Evolutionary conservation across 805 yeast genomes (phyloP), one percentile per base, ranked within the genome.

Genomic region (Cyberlindnera samutprakarnensis): DNA sequence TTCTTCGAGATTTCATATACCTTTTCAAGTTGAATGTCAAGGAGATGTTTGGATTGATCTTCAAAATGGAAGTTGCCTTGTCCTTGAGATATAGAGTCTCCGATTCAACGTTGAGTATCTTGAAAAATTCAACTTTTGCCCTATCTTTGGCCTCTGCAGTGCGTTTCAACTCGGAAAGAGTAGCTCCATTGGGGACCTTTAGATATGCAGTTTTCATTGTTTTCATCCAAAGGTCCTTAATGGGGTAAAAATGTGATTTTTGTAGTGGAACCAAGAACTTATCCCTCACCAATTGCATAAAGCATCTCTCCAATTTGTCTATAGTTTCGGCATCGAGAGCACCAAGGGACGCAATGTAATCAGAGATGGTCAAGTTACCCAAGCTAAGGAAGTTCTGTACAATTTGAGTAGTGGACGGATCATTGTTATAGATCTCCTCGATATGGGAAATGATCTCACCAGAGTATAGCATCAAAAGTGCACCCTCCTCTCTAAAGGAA

Each of bases 361-460:
- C 85, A 3, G 60, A 54, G 2, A 73, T 59, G 5, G 75, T 67
- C 33, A 86, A 51, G 44, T 77, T 76, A 0, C 95, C 96, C 33
- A 73, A 59, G 5, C 74, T 67, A n/a, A 84, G 52, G 27, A 86
- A 59, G 46, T 80, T 81, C 46, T 79, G 86, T 10, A 83, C 62
- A 15, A 83, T 69, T 32, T 74, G 75, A 2, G 82, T 76, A 22
- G 57, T 58, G 15, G 58, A 60, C n/a, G n/a, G n/a, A 12, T 72
- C 60, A 18, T 56, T 60, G 14, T 46, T 23, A 37, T 66, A 70
- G 6, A 43, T 37, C n/a, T 56, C 51, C 35, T 70, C 66, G 28
- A 80, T 64, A 37, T 64, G 64, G 30, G 68, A 54, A 20, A 86
- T 64, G 38, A 87, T 75, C 33, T 81, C 83, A 26, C 95, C 96